Evolutionary conservation across 2,329 filamentous ascomycete genomes (phyloP).

Genomic region (Drechslerella dactyloides): DNA sequence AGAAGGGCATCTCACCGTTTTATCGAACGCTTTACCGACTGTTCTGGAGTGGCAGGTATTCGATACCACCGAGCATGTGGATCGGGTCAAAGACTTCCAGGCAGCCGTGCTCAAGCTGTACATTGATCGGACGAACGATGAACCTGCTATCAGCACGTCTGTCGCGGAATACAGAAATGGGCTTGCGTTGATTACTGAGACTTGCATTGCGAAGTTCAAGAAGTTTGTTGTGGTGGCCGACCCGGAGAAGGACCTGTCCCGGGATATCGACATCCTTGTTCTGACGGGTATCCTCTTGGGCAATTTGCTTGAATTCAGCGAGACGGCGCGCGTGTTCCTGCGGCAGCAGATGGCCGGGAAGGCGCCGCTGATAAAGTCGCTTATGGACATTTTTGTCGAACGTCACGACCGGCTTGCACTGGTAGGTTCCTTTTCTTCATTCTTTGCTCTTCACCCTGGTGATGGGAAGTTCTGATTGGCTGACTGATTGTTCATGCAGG

Average conservation of each 20-base stretch:
- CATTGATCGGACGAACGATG: conserved; percentile 41
- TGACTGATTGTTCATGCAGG: conserved; percentile 52
- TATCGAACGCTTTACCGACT: conserved; percentile 52
- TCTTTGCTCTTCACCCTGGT: neutral
- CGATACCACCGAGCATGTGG: conserved; percentile 13
- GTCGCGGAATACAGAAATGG: conserved; percentile 41
- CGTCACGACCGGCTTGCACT: conserved; percentile 39
- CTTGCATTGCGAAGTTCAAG: conserved; percentile 27
- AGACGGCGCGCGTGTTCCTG: conserved; percentile 29
- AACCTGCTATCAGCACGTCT: conserved; percentile 22
- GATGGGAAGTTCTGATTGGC: neutral
- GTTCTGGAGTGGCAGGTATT: conserved; percentile 28
- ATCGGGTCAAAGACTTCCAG: conserved; percentile 40
- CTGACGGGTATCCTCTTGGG: conserved; percentile 32
- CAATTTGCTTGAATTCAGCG: conserved; percentile 41
- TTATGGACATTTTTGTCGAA: conserved; percentile 31
- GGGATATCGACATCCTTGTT: conserved; percentile 34
- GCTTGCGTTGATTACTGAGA: conserved; percentile 20
- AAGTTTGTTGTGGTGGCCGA: neutral
- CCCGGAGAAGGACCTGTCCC: conserved; percentile 18
- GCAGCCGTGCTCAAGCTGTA: conserved; percentile 39
- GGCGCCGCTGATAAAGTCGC: conserved; percentile 14
- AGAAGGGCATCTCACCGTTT: conserved; percentile 53
- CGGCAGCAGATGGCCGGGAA: conserved; percentile 16
- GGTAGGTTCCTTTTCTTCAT: conserved; percentile 17